Evolutionary conservation across 257 asterid genomes (phyloP), one percentile per base, ranked within the genome.

Genomic region (Solanum habrochaites): DNA sequence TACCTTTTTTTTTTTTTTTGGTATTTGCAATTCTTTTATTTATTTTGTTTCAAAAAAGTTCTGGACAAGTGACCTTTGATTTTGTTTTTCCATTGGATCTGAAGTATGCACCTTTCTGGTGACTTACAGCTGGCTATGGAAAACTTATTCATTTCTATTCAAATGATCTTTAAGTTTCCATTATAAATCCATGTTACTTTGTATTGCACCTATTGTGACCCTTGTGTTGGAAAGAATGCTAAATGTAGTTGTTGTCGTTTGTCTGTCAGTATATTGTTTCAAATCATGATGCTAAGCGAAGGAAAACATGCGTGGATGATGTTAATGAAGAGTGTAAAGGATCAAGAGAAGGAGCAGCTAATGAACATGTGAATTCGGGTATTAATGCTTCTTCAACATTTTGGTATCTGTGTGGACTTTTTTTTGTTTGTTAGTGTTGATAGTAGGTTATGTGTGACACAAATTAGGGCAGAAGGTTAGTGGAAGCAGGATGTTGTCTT

Each of bases 251-350:
- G 25, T 23, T 35, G 31, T 11, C 7, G 4, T 80, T 80, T 80
- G 32, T 29, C 43, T 85, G 27, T 27, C 88, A 89, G 78, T 86
- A 73, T 31, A 74, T 62, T 52, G 66, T 85, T 75, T 87, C 75
- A 18, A 62, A 85, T 62, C 70, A 35, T 35, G 82, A 25, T 86
- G 72, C 89, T 29, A 91, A 91, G 80, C 89, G 89, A 83, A 90
- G 92, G 89, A 90, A 85, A 90, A 58, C 87, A 58, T 84, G 87
- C 40, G 16, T 20, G 32, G 88, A 66, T 47, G 66, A 31, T 83
- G 64, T 12, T 66, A 77, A 16, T 29, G 29, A 14, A 23, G 90
- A 83, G 49, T n/a, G 86, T 70, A 39, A 43, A 32, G 62, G 18
- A 4, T 86, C 73, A 35, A 32, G 29, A 86, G 85, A 83, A 56